Evolutionary conservation across 2,329 filamentous ascomycete genomes (phyloP).

Genomic region (Penicillium sp.): DNA sequence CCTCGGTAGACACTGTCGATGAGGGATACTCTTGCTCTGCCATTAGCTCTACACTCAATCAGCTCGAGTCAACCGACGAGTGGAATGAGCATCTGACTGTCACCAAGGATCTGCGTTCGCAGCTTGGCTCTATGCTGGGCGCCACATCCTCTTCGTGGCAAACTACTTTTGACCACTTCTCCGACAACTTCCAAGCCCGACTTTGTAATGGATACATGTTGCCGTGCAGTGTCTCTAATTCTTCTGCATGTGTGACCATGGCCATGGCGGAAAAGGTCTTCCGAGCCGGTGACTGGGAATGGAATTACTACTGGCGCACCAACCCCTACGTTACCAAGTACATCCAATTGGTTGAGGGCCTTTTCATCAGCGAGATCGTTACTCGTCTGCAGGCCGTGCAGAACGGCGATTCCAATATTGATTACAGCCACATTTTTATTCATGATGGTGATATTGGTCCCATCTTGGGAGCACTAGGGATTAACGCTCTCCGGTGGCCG

Average conservation of each 20-base stretch:
- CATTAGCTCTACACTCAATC: conserved; percentile 20
- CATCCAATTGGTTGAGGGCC: conserved; percentile 37
- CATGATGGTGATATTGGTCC: conserved; percentile 42
- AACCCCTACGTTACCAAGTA: conserved; percentile 36
- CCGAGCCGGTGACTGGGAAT: conserved; percentile 43
- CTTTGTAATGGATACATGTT: conserved; percentile 41
- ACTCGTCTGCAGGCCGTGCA: conserved; percentile 29
- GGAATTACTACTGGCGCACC: conserved; percentile 42
- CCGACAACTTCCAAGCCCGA: conserved; percentile 42
- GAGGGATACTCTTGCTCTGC: conserved; percentile 36
- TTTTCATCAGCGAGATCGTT: conserved; percentile 41
- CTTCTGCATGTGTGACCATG: conserved; percentile 31
- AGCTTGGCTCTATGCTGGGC: conserved; percentile 33
- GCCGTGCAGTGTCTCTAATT: conserved; percentile 32
- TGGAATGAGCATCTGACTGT: conserved; percentile 39
- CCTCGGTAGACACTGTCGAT: conserved; percentile 37
- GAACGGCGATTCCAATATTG: conserved; percentile 21
- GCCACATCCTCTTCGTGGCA: conserved; percentile 32
- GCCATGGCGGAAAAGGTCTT: conserved; percentile 38
- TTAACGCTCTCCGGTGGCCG: conserved; percentile 39
- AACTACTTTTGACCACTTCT: conserved; percentile 40
- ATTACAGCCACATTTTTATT: conserved; percentile 38
- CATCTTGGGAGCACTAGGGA: conserved; percentile 36
- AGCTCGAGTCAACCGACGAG: conserved; percentile 29
- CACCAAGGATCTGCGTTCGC: conserved; percentile 29